Conservation (phyloP, 306 rosid species). For the Prunus mira region DNA sequence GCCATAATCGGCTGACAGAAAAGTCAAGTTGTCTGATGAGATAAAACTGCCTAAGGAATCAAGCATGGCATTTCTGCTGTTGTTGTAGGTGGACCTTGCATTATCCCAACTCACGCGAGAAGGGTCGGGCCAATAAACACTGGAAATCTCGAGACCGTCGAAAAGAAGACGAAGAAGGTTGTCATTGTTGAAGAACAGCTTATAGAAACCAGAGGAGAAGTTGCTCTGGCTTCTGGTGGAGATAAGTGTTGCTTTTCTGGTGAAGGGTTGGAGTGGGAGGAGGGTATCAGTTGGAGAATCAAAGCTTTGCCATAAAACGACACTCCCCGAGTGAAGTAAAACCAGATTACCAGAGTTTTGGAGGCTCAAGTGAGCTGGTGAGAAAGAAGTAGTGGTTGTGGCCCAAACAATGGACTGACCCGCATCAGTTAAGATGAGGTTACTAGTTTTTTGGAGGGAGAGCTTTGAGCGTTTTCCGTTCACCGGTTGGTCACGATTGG, state of each 20-base stretch:
- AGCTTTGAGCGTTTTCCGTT: constrained; percentile 47
- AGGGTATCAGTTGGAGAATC: constrained; percentile 51
- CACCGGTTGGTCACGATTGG: constrained; percentile 44
- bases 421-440: constrained; percentile 35
- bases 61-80: constrained; percentile 37
- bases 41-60: constrained; percentile 41
- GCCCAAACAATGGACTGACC: constrained; percentile 39
- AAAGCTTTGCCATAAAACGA: constrained; percentile 48
- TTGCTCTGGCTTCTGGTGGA: constrained; percentile 49
- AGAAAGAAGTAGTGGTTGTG: constrained; percentile 27
- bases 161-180: constrained; percentile 51
- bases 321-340: not conserved
- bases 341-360: constrained; percentile 40
- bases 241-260: constrained; percentile 29
- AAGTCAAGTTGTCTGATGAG: constrained; percentile 44
- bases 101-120: constrained; percentile 32
- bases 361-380: constrained; percentile 17
- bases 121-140: constrained; percentile 56
- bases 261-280: constrained; percentile 41
- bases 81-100: constrained; percentile 41
- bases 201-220: constrained; percentile 47
- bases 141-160: constrained; percentile 45
- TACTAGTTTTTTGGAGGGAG: constrained; percentile 32
- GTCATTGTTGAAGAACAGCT: constrained; percentile 40
- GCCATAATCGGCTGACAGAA: constrained; percentile 41